These are phyloP conservation scores for Thozetella sp. DNA, from an alignment of 495 filamentous ascomycete species.

Conservation along the genomic window DNA sequence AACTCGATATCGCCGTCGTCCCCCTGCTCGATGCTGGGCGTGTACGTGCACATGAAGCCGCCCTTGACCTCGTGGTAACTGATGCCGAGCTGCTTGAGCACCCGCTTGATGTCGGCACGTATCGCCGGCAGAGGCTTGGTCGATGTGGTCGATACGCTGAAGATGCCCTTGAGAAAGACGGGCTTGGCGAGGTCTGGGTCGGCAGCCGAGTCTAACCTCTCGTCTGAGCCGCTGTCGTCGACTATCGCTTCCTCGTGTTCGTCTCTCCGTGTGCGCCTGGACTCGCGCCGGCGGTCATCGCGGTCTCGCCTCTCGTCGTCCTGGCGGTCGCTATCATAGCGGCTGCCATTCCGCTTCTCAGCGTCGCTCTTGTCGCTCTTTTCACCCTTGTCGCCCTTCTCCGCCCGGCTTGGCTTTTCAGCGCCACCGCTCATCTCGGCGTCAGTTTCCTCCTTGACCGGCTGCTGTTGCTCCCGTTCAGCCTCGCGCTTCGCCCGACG, in stretches of 20 bases:
- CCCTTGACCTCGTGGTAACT: slow-evolving; percentile 90
- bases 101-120: slow-evolving; percentile 87
- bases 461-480: slow-evolving; percentile 62
- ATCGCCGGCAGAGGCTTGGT: slow-evolving; percentile 86
- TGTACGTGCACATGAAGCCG: slow-evolving; percentile 86
- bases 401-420: background rate
- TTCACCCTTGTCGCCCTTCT: background rate
- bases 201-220: slow-evolving; percentile 45
- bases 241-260: background rate
- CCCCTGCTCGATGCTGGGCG: slow-evolving; percentile 80
- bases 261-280: slow-evolving; percentile 25
- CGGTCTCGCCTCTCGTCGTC: background rate
- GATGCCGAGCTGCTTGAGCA: slow-evolving; percentile 84
- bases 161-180: slow-evolving; percentile 95
- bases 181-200: slow-evolving; percentile 76
- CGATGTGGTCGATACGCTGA: slow-evolving; percentile 96
- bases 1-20: slow-evolving; percentile 75
- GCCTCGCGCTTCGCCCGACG: slow-evolving; percentile 64
- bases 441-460: slow-evolving; percentile 83
- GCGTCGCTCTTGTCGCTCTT: background rate
- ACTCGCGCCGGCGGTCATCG: background rate
- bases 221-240: slow-evolving; percentile 50
- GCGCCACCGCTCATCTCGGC: slow-evolving; percentile 46
- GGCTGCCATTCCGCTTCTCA: background rate
- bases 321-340: background rate